Conservation (phyloP, 164 flowering plant genomes). For the Euptelea pleiosperma region DNA sequence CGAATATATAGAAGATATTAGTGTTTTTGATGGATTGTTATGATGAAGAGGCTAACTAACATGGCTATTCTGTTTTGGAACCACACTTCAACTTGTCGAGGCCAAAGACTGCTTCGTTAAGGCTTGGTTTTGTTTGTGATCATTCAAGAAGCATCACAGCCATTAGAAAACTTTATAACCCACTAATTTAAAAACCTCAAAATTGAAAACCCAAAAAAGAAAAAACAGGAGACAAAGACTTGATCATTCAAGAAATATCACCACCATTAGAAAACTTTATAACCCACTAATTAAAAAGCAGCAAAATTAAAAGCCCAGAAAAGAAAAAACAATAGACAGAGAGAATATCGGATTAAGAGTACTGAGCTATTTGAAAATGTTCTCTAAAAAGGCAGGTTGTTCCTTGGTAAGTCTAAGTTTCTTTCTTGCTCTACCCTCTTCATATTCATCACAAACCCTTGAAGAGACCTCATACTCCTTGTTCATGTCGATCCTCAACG, state of each 20-base stretch:
- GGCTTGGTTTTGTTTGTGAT: slow-evolving; percentile 80
- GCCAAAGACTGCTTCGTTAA: slow-evolving; percentile 64
- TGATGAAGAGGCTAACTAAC: too few species aligned
- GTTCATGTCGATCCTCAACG: slow-evolving; percentile 15
- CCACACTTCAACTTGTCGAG: slow-evolving; percentile 87
- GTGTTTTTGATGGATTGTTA: too few species aligned
- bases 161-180: neutral
- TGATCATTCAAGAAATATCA: slow-evolving; percentile 22
- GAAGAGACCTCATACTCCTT: slow-evolving; percentile 19
- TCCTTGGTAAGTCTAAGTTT: slow-evolving; percentile 78
- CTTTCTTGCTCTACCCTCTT: slow-evolving; percentile 62
- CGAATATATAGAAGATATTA: too few species aligned
- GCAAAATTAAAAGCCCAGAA: neutral
- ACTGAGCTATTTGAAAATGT: slow-evolving; percentile 71
- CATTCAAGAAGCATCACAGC: neutral
- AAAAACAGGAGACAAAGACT: slow-evolving; percentile 17
- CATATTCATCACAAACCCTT: slow-evolving; percentile 63
- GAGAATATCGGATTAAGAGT: slow-evolving; percentile 76
- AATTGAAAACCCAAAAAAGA: neutral
- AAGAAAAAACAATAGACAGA: slow-evolving; percentile 1
- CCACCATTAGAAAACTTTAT: neutral
- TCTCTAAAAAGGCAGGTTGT: slow-evolving; percentile 73
- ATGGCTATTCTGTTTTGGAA: slow-evolving; percentile 86
- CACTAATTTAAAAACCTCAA: neutral
- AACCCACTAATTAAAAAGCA: neutral